Conservation (phyloP, 2,329 filamentous ascomycete species). For the Aaosphaeria pasadenensis region DNA sequence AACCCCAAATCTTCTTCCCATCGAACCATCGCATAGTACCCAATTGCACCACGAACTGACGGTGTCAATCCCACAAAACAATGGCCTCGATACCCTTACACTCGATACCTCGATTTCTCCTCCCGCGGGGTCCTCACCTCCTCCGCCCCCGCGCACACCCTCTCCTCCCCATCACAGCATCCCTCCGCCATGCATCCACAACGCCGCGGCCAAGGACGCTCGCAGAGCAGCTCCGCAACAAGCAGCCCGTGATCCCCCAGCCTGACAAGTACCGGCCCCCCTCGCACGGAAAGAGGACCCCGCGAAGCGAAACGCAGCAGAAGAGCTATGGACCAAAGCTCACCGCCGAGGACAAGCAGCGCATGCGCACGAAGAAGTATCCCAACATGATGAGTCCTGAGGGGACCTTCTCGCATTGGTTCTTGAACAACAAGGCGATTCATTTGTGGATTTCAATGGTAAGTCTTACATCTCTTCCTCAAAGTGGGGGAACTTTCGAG, state of each 20-base stretch:
- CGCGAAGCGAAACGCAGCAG: constrained; percentile 53
- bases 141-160: constrained; percentile 17
- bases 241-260: constrained; percentile 66
- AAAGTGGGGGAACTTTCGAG: neutral
- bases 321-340: constrained; percentile 73
- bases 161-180: constrained; percentile 12
- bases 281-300: constrained; percentile 74
- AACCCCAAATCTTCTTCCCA: neutral
- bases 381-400: constrained; percentile 85
- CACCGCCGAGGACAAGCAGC: constrained; percentile 61
- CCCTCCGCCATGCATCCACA: constrained; percentile 30
- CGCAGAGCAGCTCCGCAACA: constrained; percentile 32
- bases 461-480: constrained; percentile 25
- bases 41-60: neutral
- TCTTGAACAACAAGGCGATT: constrained; percentile 72
- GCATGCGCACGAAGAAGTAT: constrained; percentile 70
- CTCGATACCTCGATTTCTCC: constrained; percentile 34
- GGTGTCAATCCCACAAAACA: neutral
- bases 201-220: constrained; percentile 19
- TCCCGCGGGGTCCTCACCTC: constrained; percentile 23
- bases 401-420: constrained; percentile 80
- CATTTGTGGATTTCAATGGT: constrained; percentile 85
- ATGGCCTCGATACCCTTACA: constrained; percentile 26
- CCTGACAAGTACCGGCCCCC: constrained; percentile 88
- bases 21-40: too few relatives aligned